Percentiles rank a stretch among this genome's conserved stretches.
Evolutionary conservation across 495 filamentous ascomycete genomes (phyloP).

Genomic region (Daldinia decipiens): DNA sequence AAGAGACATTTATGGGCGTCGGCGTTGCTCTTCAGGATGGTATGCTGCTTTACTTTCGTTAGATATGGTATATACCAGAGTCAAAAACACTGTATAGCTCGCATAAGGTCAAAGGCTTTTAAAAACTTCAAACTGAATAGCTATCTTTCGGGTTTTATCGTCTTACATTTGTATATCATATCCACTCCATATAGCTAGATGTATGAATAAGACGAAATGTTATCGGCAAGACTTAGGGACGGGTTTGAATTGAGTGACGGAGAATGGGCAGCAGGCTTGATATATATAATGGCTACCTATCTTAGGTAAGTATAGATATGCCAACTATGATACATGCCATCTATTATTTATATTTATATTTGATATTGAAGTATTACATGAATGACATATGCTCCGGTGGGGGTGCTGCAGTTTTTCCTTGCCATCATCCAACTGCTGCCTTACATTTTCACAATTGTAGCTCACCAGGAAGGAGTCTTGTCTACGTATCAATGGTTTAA

Average conservation of each 20-base stretch:
- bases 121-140: slow-evolving; percentile 14
- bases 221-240: neutral
- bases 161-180: slow-evolving; percentile 2
- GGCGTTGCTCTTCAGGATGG: slow-evolving; percentile 27
- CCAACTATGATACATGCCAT: no score
- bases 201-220: neutral
- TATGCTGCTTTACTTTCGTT: slow-evolving; percentile 11
- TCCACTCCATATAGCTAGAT: neutral
- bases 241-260: neutral
- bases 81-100: slow-evolving; percentile 22
- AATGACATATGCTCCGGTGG: no score
- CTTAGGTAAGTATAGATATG: no score
- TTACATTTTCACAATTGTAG: no score
- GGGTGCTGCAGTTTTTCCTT: no score
- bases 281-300: no score
- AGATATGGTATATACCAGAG: slow-evolving; percentile 30
- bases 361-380: no score
- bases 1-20: slow-evolving; percentile 15
- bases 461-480: no score
- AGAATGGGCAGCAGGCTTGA: neutral
- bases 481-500: no score
- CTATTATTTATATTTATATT: no score
- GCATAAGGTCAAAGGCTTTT: slow-evolving; percentile 3
- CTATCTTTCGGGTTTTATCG: neutral
- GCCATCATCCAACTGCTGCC: no score